phyloP scores from a whole-genome alignment of 108 stramenopile genomes.

The Parmales sp. region DNA sequence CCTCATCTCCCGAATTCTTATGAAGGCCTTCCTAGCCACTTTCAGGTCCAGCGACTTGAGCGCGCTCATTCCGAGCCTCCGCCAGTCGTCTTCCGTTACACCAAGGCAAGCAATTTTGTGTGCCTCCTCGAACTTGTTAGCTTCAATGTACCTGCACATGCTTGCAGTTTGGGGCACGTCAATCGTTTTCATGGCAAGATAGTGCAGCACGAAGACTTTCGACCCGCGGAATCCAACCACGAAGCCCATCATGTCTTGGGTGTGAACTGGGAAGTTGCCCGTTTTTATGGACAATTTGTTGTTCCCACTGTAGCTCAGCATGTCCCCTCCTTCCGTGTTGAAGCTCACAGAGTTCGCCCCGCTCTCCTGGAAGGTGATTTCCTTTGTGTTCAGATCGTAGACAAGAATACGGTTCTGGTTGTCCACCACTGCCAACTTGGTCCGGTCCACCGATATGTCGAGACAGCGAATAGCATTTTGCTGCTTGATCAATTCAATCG shows the following conservation, averaged over 20 bases:
- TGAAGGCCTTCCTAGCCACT: slow-evolving; percentile 36
- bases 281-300: slow-evolving; percentile 35
- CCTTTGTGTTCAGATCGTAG: slow-evolving; percentile 31
- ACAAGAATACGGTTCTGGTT: slow-evolving; percentile 19
- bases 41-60: slow-evolving; percentile 25
- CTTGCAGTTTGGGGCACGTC: slow-evolving; percentile 33
- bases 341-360: slow-evolving; percentile 29
- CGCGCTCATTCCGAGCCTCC: slow-evolving; percentile 29
- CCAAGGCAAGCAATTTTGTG: slow-evolving; percentile 43
- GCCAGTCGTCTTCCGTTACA: slow-evolving; percentile 51
- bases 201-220: slow-evolving; percentile 27
- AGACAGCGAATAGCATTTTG: slow-evolving; percentile 20
- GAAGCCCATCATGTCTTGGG: slow-evolving; percentile 28
- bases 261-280: slow-evolving; percentile 30
- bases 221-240: slow-evolving; percentile 39
- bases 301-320: slow-evolving; percentile 47
- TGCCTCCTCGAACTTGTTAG: slow-evolving; percentile 22
- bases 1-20: slow-evolving; percentile 32
- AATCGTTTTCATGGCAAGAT: slow-evolving; percentile 19
- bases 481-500: slow-evolving; percentile 31
- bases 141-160: slow-evolving; percentile 32
- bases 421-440: slow-evolving; percentile 41
- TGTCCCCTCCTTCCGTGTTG: slow-evolving; percentile 45
- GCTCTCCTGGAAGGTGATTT: slow-evolving; percentile 23
- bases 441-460: slow-evolving; percentile 11